Percentiles rank a stretch among this genome's conserved stretches.
phyloP scores from a whole-genome alignment of 2,329 filamentous ascomycete genomes.

The Pseudopyricularia cyperi region DNA sequence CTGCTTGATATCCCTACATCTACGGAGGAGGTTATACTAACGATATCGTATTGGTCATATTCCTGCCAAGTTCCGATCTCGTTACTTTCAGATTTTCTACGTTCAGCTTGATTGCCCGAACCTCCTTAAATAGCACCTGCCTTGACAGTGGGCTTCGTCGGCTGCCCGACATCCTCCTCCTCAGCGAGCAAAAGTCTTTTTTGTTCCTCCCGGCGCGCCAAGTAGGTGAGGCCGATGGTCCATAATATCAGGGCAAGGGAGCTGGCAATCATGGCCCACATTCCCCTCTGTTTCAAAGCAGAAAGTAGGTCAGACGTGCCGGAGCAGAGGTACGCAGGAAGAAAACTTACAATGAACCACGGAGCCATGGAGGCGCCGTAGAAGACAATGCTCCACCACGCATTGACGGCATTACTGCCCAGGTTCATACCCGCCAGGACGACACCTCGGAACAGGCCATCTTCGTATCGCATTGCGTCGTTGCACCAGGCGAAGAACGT shows the following conservation, averaged over 20 bases:
- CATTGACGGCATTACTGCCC: conserved; percentile 54
- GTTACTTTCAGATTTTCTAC: too few relatives aligned
- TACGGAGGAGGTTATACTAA: too few relatives aligned
- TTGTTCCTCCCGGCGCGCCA: conserved; percentile 15
- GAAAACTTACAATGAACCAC: conserved; percentile 42
- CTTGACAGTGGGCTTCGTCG: too few relatives aligned
- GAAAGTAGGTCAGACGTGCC: not conserved
- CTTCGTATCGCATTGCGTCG: conserved; percentile 51
- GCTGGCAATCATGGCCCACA: conserved; percentile 60
- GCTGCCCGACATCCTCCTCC: not conserved
- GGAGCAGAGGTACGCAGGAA: conserved; percentile 2
- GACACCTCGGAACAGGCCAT: conserved; percentile 48
- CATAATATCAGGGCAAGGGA: conserved; percentile 47
- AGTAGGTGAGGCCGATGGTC: conserved; percentile 39
- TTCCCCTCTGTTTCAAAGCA: conserved; percentile 35
- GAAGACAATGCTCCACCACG: conserved; percentile 63
- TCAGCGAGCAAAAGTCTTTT: not conserved
- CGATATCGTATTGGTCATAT: too few relatives aligned
- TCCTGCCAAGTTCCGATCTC: too few relatives aligned
- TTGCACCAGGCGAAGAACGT: conserved; percentile 69
- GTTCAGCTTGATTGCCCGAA: too few relatives aligned
- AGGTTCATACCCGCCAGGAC: conserved; percentile 63
- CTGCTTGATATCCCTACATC: too few relatives aligned
- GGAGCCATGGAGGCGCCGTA: conserved; percentile 56
- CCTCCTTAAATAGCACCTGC: too few relatives aligned